Evolutionary conservation across 768 basidiomycete genomes (phyloP).

Genomic region (Tricholoma sp.): DNA sequence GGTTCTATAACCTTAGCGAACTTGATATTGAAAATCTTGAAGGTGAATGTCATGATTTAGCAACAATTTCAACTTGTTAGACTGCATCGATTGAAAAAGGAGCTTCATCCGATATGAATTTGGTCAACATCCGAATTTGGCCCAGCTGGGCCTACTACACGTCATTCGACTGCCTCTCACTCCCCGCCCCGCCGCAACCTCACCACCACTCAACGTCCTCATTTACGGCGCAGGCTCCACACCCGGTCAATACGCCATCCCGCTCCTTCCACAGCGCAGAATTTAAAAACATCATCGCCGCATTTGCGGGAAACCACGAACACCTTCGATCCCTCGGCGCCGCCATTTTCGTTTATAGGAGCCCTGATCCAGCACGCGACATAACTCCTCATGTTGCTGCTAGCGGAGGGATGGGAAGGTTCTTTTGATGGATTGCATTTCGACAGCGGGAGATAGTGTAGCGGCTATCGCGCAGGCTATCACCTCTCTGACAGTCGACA

Average conservation of each 20-base stretch:
- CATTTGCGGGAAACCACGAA: slow-evolving; percentile 23
- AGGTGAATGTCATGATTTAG: background rate
- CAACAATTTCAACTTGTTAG: too few species aligned
- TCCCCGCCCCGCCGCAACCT: too few species aligned
- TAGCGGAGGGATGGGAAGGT: slow-evolving; percentile 21
- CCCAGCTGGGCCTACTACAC: too few species aligned
- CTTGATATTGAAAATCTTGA: background rate
- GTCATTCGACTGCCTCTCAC: too few species aligned
- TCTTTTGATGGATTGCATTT: slow-evolving; percentile 28
- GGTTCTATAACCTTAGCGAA: background rate
- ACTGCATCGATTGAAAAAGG: too few species aligned
- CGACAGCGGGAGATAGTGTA: slow-evolving; percentile 26
- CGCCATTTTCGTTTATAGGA: slow-evolving; percentile 30
- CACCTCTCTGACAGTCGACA: slow-evolving; percentile 25
- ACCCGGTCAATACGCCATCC: slow-evolving; percentile 29
- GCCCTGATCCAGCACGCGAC: slow-evolving; percentile 21
- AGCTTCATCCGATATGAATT: background rate
- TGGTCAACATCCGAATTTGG: too few species aligned
- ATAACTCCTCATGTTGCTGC: slow-evolving; percentile 15
- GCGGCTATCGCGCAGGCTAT: slow-evolving; percentile 34
- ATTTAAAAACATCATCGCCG: slow-evolving; percentile 33
- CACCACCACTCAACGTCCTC: too few species aligned
- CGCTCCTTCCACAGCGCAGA: slow-evolving; percentile 32
- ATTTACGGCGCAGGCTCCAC: slow-evolving; percentile 39
- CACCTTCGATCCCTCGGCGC: slow-evolving; percentile 28